phyloP scores from a whole-genome alignment of 768 basidiomycete genomes.

The Naganishia kalamii region DNA sequence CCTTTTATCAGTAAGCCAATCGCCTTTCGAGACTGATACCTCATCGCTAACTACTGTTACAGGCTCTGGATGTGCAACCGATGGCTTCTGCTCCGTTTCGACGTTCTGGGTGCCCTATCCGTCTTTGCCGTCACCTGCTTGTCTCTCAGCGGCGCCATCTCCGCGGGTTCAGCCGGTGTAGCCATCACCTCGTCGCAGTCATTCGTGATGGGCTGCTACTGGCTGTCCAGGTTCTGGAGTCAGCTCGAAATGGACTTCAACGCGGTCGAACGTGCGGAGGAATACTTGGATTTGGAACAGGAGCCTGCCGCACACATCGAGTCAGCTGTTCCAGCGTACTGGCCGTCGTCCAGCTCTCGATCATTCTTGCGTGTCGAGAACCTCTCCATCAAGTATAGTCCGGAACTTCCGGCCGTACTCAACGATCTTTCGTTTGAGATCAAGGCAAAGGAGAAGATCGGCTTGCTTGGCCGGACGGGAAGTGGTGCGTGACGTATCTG shows the following conservation, averaged over 20 bases:
- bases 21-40: not conserved
- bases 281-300: slow-evolving; percentile 83
- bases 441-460: slow-evolving; percentile 65
- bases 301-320: slow-evolving; percentile 75
- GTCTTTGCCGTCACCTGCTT: slow-evolving; percentile 72
- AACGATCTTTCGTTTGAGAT: slow-evolving; percentile 68
- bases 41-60: not conserved
- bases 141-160: slow-evolving; percentile 57
- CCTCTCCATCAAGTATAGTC: slow-evolving; percentile 72
- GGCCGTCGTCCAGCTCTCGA: slow-evolving; percentile 68
- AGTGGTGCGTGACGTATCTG: no score
- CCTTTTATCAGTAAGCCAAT: slow-evolving; percentile 66
- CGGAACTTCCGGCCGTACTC: slow-evolving; percentile 74
- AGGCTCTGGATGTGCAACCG: slow-evolving; percentile 83
- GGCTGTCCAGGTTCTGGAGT: slow-evolving; percentile 44
- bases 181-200: slow-evolving; percentile 66
- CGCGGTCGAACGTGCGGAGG: slow-evolving; percentile 82
- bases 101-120: slow-evolving; percentile 57
- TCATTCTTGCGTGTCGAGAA: slow-evolving; percentile 65
- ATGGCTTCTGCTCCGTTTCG: slow-evolving; percentile 78
- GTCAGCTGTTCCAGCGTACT: slow-evolving; percentile 75
- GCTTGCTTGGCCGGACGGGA: slow-evolving; percentile 73
- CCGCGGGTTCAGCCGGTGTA: slow-evolving; percentile 52
- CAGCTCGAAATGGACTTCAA: slow-evolving; percentile 48
- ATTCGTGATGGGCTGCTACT: slow-evolving; percentile 52